Base-by-base conservation (phyloP, 805 yeast genomes). In the Yarrowia divulgata region DNA sequence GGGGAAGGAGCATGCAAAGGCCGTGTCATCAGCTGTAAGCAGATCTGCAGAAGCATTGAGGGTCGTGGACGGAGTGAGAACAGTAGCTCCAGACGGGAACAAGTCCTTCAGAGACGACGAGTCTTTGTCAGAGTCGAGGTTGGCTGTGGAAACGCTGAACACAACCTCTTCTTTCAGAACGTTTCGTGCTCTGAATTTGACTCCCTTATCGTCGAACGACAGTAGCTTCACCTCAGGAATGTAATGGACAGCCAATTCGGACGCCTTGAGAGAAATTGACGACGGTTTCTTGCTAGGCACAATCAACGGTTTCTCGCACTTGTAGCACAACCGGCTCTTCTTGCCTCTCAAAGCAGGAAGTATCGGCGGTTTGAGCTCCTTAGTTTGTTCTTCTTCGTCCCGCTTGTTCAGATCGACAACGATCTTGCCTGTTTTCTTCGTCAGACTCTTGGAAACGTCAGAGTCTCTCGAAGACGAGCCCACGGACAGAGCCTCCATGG, bases 1-100 rank as follows among this genome's bases (percentile, higher is more conserved):
- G 6, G 66, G 66, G 23, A 60, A 60, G 7, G 66, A 60, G 18
- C 66, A 60, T 7, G 66, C 66, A 10, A 60, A 60, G 19, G 66
- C 35, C 2, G 52, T 45, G 14, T 60, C 66, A 10, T 60, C 66
- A 7, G 52, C 52, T 3, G 66, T 32, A 6, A 45, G 43, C 1
- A 60, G 66, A 19, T 60, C 66, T 2, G 45, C 66, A 5, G 66
- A 43, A 9, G 50, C 13, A 23, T 60, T 32, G 14, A 60, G 19
- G 14, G 52, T 45, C 10, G 52, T 32, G 3, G 66, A 60, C 3
- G 66, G 66, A 0, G 50, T 43, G 14, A 60, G 35, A 9, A 60
- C 66, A 6, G 66, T 60, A 4, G 66, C 66, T 18, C 66, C 66
- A 32, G 66, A 29, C 5, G 66, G 66, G 18, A 60, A 60, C 13